Evolutionary conservation across 305 asterid species (phyloP).

Genomic region (Fraxinus sp.): DNA sequence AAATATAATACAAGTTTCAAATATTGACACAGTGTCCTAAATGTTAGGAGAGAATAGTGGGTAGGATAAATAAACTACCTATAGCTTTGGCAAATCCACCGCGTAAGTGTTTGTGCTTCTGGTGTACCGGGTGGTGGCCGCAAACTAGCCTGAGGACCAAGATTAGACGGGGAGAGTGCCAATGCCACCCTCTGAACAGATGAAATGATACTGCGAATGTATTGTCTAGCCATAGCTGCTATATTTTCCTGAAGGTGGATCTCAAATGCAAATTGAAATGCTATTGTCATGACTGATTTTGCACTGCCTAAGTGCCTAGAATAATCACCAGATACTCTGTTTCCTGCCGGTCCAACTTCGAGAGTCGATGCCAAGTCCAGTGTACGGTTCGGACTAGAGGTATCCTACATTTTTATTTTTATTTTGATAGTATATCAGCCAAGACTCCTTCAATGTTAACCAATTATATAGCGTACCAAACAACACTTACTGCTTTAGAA

Average conservation of each 20-base stretch:
- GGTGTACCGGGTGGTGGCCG: conserved; percentile 74
- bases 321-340: conserved; percentile 43
- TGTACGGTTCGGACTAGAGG: conserved; percentile 80
- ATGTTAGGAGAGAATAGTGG: not conserved
- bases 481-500: conserved; percentile 48
- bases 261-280: conserved; percentile 91
- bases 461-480: not conserved
- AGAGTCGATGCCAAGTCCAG: conserved; percentile 93
- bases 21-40: not conserved
- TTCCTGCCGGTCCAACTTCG: conserved; percentile 64
- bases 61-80: conserved; percentile 40
- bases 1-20: not conserved
- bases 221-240: conserved; percentile 90
- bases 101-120: conserved; percentile 78
- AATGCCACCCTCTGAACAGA: conserved; percentile 94
- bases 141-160: conserved; percentile 48
- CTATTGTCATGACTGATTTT: conserved; percentile 92
- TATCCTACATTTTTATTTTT: conserved; percentile 46
- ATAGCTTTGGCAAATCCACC: conserved; percentile 93
- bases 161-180: conserved; percentile 79
- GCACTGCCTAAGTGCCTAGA: conserved; percentile 38
- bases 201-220: conserved; percentile 79
- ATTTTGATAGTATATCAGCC: not conserved
- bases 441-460: not conserved
- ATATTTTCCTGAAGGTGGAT: conserved; percentile 78